Evolutionary conservation across 805 yeast species (phyloP), one percentile per base, ranked within the genome.

Genomic region (Kluyveromyces aestuarii): DNA sequence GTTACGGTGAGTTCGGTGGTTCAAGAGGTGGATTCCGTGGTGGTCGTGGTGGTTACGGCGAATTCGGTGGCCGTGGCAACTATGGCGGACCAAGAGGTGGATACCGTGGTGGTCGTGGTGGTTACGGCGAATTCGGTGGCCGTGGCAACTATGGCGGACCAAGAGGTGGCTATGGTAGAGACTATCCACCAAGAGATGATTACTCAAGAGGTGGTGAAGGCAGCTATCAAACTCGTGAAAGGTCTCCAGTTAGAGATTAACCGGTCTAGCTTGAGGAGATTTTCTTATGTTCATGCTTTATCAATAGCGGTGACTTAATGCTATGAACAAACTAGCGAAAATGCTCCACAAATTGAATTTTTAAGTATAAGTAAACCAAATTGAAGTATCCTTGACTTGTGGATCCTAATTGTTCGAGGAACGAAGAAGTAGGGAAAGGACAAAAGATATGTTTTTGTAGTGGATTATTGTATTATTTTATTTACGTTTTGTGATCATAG

Each of bases 181-280:
- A 65, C 52, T 62, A 69, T 52, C 72, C 67, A 63, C 70, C 61
- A 55, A 59, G 71, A 55, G 70, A 73, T 41, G 73, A 72, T 36
- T 68, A 60, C 55, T 63, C 63, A 46, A 57, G 62, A 52, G 65
- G 64, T 39, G 72, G 70, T 40, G 68, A 59, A 53, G 61, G 67
- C 37, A 69, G 70, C 48, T 54, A 62, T 61, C 62, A 59, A 64
- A 61, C 68, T 49, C 76, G 85, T 65, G 85, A 81, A 66, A 82
- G 88, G 77, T 82, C 89, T 52, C 88, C 89, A 69, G 76, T 84
- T 55, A 81, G 87, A 72, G 82, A 80, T 67, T 79, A 70, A 70
- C 16, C 8, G 14, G 14, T 30, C 14, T 30, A 30, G 35, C 14
- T 30, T 30, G 14, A 21, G 25, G 25, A 21, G 6, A 21, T 4